These are phyloP conservation scores for Cerrena zonata DNA, from an alignment of 1,284 basidiomycete species.

Conservation along the genomic window DNA sequence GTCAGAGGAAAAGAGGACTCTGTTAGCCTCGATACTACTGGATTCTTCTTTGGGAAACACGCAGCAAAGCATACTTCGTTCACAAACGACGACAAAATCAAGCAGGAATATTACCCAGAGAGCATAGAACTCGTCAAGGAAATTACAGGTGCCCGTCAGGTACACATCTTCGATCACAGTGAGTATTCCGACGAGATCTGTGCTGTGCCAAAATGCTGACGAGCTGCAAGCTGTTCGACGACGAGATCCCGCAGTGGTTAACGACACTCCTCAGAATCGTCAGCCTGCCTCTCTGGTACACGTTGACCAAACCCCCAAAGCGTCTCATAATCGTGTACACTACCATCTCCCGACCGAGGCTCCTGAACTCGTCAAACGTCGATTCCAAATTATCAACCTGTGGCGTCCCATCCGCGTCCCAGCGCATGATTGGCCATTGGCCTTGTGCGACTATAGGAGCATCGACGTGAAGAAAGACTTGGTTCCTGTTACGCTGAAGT, in stretches of 20 bases:
- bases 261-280: constrained; percentile 37
- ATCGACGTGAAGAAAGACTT: constrained; percentile 46
- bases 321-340: constrained; percentile 45
- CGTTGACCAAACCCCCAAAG: constrained; percentile 48
- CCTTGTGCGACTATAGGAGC: constrained; percentile 55
- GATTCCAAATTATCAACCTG: constrained; percentile 68
- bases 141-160: constrained; percentile 52
- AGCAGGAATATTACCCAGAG: constrained; percentile 55
- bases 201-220: neutral
- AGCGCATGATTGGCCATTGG: constrained; percentile 55
- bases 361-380: constrained; percentile 36
- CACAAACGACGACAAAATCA: constrained; percentile 42
- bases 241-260: constrained; percentile 34
- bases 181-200: constrained; percentile 21
- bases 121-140: constrained; percentile 53
- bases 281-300: constrained; percentile 47
- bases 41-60: constrained; percentile 46
- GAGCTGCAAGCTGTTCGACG: constrained; percentile 38
- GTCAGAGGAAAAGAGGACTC: constrained; percentile 47
- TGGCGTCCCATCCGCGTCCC: constrained; percentile 59
- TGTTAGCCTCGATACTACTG: constrained; percentile 46
- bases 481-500: constrained; percentile 45
- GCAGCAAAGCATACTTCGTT: constrained; percentile 41
- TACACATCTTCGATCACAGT: constrained; percentile 64
- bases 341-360: constrained; percentile 51